Evolutionary conservation across 2,329 filamentous ascomycete species (phyloP), one percentile per base, ranked within the genome.

Genomic region (Coccinonectria pachysandricola): DNA sequence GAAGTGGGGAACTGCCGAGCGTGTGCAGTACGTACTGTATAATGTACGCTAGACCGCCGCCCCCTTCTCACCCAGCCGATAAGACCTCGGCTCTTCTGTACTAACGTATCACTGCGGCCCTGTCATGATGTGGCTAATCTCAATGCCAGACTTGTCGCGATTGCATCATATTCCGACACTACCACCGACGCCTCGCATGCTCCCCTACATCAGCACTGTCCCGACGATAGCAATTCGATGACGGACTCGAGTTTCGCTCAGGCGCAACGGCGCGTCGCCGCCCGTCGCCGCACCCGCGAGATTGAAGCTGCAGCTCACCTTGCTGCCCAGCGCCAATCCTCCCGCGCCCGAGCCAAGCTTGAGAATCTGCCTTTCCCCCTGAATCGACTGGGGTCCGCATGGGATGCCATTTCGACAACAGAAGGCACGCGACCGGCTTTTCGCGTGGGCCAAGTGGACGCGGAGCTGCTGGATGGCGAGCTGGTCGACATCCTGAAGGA

Each of bases 401-500:
- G 81, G 84, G 73, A 86, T 48, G 60, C 68, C 4, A 59, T 88
- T 21, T 73, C 72, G 19, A 77, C 79, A 5, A 75, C 81, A 34
- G 77, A 86, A 48, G 84, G 85, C 22, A 88, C 82, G 13, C 66
- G 75, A 10, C 88, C 91, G 5, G 79, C 83, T 8, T 95, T 94
- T 53, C 78, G 91, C 28, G 91, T 98, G 15, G 86, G 88, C 15
- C 91, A 98, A 58, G 84, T 96, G 21, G 91, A 98, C 54, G 86
- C 91, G 19, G 91, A 96, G 54, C 65, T 98, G 25, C 68, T 98
- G 11, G 91, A 98, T 54, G 85, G 94, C 49, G 91, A 96, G 59
- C 66, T 98, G 23, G 65, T 96, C 13, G 72, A 74, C n/a, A 67
- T 96, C 39, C 63, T 98, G 32, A 86, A 82, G 49, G 74, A 71